Base-by-base conservation (phyloP, 1,284 basidiomycete genomes). In the Cutaneotrichosporon dermatis region DNA sequence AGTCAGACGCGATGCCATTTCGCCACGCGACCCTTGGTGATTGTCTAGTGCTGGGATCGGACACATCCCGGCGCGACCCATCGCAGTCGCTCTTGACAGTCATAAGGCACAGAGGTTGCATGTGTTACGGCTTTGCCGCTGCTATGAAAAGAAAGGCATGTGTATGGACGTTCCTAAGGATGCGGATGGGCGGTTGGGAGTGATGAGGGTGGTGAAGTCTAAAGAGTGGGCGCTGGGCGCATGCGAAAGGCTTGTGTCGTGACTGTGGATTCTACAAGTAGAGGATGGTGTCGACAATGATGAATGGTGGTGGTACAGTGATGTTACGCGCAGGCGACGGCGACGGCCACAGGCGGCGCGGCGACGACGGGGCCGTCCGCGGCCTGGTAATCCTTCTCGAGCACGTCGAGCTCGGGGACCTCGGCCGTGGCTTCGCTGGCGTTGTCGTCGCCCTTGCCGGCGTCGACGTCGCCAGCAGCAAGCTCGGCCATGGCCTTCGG, bases 1-100 rank as follows among this genome's bases (percentile, higher is more conserved):
- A 55, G 54, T 55, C 54, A 55, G 54, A 55, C 54, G 44, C 54
- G 42, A 45, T 55, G 54, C 54, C 54, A 55, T 55, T 55, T 42
- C 42, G 54, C 54, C 54, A 55, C 54, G 54, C 54, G 54, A 55
- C 54, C 54, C 39, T 40, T 40, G 39, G 39, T 40, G 39, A 25
- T 25, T 25, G 25, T 25, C 25, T 25, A 25, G 25, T 25, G 25
- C 25, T 25, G 25, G 25, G 25, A 25, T 25, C 25, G 25, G 25
- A 25, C 25, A 25, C 25, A 25, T 25, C 25, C 25, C 25, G 25
- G 25, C 25, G 25, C 25, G 25, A 25, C 25, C 25, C 25, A 25
- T 25, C 25, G 25, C 25, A 25, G 25, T 25, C 25, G 25, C 25
- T 25, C 25, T 25, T 25, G 25, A 25, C 25, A 25, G 25, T 25